Conservation (phyloP, 2,329 filamentous ascomycete genomes). For the Didymella exigua region DNA sequence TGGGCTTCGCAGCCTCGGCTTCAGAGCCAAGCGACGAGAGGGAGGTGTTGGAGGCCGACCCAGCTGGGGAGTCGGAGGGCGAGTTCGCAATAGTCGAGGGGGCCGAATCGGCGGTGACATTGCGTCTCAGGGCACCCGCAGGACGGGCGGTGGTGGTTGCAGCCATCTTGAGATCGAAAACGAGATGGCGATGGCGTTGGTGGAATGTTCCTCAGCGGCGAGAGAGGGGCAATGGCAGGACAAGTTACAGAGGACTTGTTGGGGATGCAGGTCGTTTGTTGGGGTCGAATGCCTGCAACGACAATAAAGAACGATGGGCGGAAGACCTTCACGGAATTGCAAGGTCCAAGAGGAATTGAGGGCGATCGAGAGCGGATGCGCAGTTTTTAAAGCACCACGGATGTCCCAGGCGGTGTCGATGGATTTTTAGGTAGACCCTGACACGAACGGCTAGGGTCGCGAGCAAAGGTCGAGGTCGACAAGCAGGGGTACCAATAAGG, state of each 20-base stretch:
- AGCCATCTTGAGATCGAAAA: conserved; percentile 33
- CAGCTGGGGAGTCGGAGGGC: conserved; percentile 64
- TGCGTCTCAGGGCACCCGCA: conserved; percentile 53
- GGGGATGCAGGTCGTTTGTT: conserved; percentile 31
- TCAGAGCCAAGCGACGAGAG: conserved; percentile 85
- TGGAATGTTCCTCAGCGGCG: background rate
- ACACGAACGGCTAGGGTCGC: conserved; percentile 22
- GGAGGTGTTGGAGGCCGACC: conserved; percentile 82
- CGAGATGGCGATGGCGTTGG: conserved; percentile 5
- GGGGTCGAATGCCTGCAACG: conserved; percentile 22
- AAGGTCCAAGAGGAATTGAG: conserved; percentile 29
- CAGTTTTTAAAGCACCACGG: conserved; percentile 15
- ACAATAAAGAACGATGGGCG: conserved; percentile 11
- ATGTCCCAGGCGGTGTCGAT: conserved; percentile 33
- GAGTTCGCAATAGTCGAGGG: conserved; percentile 61
- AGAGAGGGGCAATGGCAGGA: conserved; percentile 12
- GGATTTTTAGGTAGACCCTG: conserved; percentile 29
- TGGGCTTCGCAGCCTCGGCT: conserved; percentile 56
- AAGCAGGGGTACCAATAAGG: conserved; percentile 21
- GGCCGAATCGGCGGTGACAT: conserved; percentile 57
- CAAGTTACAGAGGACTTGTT: conserved; percentile 29
- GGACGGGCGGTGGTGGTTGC: conserved; percentile 63
- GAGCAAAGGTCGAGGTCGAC: conserved; percentile 26
- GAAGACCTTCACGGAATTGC: conserved; percentile 18
- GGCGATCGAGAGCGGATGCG: conserved; percentile 8